A percentile compares a stretch with the other conserved stretches of the same genome.
Evolutionary conservation across 345 rosid species (phyloP).

Genomic region (Durio zibethinus): DNA sequence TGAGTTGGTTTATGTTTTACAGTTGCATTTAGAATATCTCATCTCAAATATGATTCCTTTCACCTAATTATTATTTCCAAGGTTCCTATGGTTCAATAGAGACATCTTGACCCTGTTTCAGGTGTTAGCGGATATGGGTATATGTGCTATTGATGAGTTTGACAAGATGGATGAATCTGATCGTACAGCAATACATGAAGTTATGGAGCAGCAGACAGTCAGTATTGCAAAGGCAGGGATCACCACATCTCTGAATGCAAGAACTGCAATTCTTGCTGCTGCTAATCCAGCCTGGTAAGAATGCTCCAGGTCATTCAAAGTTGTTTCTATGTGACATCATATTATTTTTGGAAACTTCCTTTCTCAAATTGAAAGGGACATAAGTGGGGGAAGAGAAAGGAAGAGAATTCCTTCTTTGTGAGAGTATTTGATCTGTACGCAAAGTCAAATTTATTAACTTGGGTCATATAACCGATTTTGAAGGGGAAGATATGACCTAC

Average conservation of each 20-base stretch:
- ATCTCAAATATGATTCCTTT: neutral
- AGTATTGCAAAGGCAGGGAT: slow-evolving; percentile 99
- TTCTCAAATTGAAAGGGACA: neutral
- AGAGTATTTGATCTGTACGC: slow-evolving; percentile 2
- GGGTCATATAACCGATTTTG: slow-evolving; percentile 23
- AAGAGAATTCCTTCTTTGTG: neutral
- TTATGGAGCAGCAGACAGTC: slow-evolving; percentile 99
- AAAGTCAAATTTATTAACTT: slow-evolving; percentile 16
- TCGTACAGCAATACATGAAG: slow-evolving; percentile 97
- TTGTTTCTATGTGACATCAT: slow-evolving; percentile 1
- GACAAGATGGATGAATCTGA: slow-evolving; percentile 99
- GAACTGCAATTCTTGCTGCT: slow-evolving; percentile 98
- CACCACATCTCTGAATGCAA: slow-evolving; percentile 91
- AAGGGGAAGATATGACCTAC: slow-evolving; percentile 94
- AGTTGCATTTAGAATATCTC: slow-evolving; percentile 7
- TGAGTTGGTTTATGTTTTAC: neutral
- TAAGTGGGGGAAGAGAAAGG: neutral
- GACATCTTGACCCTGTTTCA: slow-evolving; percentile 31
- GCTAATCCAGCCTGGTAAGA: slow-evolving; percentile 98
- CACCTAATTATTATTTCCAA: slow-evolving; percentile 2
- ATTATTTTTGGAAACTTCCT: neutral
- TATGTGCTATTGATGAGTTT: slow-evolving; percentile 98
- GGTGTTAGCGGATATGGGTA: slow-evolving; percentile 99
- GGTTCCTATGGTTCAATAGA: slow-evolving; percentile 13
- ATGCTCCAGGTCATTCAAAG: slow-evolving; percentile 6